Evolutionary conservation across 1,139 yeast genomes (phyloP).

Genomic region (Schizosaccharomyces versatilis): DNA sequence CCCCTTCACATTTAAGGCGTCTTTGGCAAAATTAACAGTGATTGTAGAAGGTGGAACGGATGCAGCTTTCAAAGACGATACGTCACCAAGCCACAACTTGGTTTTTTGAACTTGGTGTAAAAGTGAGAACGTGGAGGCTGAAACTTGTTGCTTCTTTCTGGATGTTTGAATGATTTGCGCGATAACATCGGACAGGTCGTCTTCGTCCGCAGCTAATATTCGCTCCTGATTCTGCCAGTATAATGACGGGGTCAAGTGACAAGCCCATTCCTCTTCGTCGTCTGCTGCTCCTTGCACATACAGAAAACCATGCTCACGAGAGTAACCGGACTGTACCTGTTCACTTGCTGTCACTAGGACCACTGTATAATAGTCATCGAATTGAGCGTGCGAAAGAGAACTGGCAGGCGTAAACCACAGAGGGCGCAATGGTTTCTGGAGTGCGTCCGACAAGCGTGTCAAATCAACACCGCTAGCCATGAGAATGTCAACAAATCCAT

Average conservation of each 20-base stretch:
- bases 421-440: constrained; percentile 38
- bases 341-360: constrained; percentile 45
- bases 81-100: too few species aligned
- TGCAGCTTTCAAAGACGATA: too few species aligned
- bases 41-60: too few species aligned
- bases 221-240: constrained; percentile 32
- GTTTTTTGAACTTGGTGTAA: too few species aligned
- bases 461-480: constrained; percentile 22
- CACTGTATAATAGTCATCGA: constrained; percentile 23
- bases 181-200: too few species aligned
- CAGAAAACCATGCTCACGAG: constrained; percentile 25
- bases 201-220: constrained; percentile 18
- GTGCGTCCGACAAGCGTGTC: constrained; percentile 15
- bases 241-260: constrained; percentile 25
- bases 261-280: constrained; percentile 76
- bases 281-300: constrained; percentile 88
- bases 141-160: too few species aligned
- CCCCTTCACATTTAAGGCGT: neutral
- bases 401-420: constrained; percentile 49
- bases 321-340: constrained; percentile 33
- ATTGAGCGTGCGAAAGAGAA: constrained; percentile 18
- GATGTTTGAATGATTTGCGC: too few species aligned
- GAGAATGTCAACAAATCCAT: constrained; percentile 29
- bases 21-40: neutral
- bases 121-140: too few species aligned